A percentile compares a stretch with the other conserved stretches of the same genome.
These are phyloP conservation scores for Aspergillus sp. DNA, from an alignment of 2,329 filamentous ascomycete species.

Conservation along the genomic window DNA sequence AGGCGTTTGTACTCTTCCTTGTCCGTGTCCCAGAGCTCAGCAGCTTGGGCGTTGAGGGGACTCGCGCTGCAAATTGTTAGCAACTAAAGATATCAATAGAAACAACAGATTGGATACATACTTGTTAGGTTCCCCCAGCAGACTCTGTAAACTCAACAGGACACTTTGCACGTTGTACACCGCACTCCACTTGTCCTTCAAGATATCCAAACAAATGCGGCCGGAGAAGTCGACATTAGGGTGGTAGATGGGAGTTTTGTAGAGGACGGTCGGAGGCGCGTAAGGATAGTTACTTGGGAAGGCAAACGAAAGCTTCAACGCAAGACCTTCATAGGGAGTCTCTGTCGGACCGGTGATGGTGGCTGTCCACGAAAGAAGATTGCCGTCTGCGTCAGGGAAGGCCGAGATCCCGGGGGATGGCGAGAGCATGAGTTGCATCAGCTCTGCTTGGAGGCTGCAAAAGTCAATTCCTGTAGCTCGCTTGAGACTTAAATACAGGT, in stretches of 20 bases:
- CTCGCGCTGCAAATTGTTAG: slow-evolving; percentile 58
- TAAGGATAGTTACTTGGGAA: slow-evolving; percentile 95
- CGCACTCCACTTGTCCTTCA: slow-evolving; percentile 98
- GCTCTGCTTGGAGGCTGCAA: slow-evolving; percentile 83
- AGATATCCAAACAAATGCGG: slow-evolving; percentile 92
- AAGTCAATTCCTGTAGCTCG: not conserved
- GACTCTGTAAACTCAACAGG: slow-evolving; percentile 83
- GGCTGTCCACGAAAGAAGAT: slow-evolving; percentile 86
- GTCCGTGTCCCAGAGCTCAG: slow-evolving; percentile 90
- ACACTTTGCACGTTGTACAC: slow-evolving; percentile 96
- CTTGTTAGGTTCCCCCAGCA: slow-evolving; percentile 98
- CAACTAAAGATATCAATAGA: too few species aligned
- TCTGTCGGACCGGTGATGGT: slow-evolving; percentile 87
- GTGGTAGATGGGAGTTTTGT: slow-evolving; percentile 98
- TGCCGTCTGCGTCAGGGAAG: slow-evolving; percentile 83
- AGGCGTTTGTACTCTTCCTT: slow-evolving; percentile 75
- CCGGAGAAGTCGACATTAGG: slow-evolving; percentile 97
- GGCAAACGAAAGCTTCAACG: slow-evolving; percentile 83
- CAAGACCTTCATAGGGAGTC: slow-evolving; percentile 82
- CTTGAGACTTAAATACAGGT: not conserved
- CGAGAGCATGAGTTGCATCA: slow-evolving; percentile 98
- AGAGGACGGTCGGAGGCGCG: slow-evolving; percentile 80
- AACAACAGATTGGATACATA: slow-evolving; percentile 41
- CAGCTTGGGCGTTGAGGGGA: slow-evolving; percentile 91
- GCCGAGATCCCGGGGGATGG: slow-evolving; percentile 89